Conservation (phyloP, 345 rosid genomes). For the Boechera stricta region DNA sequence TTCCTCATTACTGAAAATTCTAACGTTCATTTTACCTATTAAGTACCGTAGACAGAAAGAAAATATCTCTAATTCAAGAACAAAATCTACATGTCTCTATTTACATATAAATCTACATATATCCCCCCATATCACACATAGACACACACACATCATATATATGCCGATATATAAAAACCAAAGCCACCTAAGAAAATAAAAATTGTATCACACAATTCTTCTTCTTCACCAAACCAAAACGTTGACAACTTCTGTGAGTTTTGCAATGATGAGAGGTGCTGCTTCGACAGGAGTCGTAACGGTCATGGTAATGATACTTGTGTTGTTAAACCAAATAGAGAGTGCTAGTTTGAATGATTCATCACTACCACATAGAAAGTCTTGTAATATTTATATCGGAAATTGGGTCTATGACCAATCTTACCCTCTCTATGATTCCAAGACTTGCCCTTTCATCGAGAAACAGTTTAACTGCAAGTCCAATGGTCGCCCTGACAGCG, state of each 20-base stretch:
- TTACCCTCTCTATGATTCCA: slow-evolving; percentile 57
- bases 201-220: slow-evolving; percentile 34
- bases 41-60: not conserved
- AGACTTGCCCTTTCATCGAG: slow-evolving; percentile 58
- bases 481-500: slow-evolving; percentile 63
- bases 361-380: not conserved
- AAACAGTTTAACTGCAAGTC: slow-evolving; percentile 59
- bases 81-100: not conserved
- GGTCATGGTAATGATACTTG: slow-evolving; percentile 38
- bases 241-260: slow-evolving; percentile 19
- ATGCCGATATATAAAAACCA: slow-evolving; percentile 19
- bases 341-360: slow-evolving; percentile 31
- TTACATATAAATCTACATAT: not conserved
- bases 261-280: slow-evolving; percentile 45
- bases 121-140: not conserved
- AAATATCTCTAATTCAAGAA: slow-evolving; percentile 14
- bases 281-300: slow-evolving; percentile 19
- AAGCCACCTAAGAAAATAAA: not conserved
- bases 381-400: slow-evolving; percentile 53
- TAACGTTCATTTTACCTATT: not conserved
- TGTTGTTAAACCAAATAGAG: slow-evolving; percentile 36
- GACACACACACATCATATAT: slow-evolving; percentile 9
- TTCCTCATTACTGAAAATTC: not conserved
- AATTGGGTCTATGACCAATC: slow-evolving; percentile 67
- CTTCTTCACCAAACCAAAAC: slow-evolving; percentile 42